These are phyloP conservation scores for Luffa aegyptiaca DNA, from an alignment of 306 rosid species.

Conservation along the genomic window DNA sequence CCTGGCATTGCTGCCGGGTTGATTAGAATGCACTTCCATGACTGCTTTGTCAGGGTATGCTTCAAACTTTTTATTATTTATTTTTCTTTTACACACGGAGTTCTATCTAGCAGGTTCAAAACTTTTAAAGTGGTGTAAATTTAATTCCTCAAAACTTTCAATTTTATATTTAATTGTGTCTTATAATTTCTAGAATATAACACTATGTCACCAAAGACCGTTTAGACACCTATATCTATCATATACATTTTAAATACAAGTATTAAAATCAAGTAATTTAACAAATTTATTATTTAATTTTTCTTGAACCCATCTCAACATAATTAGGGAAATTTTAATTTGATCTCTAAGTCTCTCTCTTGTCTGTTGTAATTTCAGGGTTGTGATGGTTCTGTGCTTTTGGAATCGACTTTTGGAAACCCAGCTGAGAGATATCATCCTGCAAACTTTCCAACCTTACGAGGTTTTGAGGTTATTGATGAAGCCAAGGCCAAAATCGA, in stretches of 20 bases:
- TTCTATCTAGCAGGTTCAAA: too few species aligned
- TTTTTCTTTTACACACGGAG: neutral
- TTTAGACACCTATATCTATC: too few species aligned
- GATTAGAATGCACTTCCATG: slow-evolving; percentile 34
- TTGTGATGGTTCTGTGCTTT: slow-evolving; percentile 26
- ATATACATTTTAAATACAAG: too few species aligned
- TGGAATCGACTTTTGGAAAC: slow-evolving; percentile 23
- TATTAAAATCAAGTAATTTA: too few species aligned
- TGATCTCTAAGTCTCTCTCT: neutral
- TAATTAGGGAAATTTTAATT: neutral
- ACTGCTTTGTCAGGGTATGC: slow-evolving; percentile 32
- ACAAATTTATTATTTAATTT: too few species aligned
- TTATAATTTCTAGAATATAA: too few species aligned
- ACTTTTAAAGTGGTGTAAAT: too few species aligned
- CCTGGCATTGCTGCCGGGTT: slow-evolving; percentile 30
- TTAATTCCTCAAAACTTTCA: too few species aligned
- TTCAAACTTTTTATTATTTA: neutral
- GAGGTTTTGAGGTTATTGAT: neutral
- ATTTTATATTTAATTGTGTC: too few species aligned
- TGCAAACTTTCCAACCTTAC: slow-evolving; percentile 25
- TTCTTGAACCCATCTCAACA: neutral
- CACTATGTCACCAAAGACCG: too few species aligned
- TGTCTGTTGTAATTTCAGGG: slow-evolving; percentile 11
- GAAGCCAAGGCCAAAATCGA: slow-evolving; percentile 23
- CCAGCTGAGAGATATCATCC: slow-evolving; percentile 22